These are phyloP conservation scores for Taphrina confusa DNA, from an alignment of 1,139 yeast species.

Conservation along the genomic window DNA sequence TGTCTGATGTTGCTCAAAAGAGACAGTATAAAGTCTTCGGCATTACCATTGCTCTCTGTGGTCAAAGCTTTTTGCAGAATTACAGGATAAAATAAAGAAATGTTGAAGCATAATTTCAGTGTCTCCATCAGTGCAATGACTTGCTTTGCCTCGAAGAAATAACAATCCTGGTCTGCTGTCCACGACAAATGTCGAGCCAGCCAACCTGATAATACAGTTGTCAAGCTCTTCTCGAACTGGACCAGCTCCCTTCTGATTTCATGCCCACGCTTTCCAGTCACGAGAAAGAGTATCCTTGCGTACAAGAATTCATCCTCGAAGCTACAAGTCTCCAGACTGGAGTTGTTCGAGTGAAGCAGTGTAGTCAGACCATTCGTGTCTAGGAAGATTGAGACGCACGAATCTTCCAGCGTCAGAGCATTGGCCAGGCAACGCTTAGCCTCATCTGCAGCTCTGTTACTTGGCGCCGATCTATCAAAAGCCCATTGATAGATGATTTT, in stretches of 20 bases:
- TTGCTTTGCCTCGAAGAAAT: neutral
- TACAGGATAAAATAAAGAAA: neutral
- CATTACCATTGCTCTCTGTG: neutral
- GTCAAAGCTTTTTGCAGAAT: neutral
- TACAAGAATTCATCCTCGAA: conserved; percentile 37
- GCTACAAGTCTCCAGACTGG: neutral
- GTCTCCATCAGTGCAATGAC: conserved; percentile 26
- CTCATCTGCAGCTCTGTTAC: conserved; percentile 1
- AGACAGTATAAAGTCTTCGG: neutral
- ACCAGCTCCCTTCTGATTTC: conserved; percentile 4
- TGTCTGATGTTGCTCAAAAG: neutral
- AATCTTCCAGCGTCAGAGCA: conserved; percentile 27
- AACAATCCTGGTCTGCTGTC: neutral
- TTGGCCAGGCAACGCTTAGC: conserved; percentile 36
- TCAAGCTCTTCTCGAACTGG: conserved; percentile 7
- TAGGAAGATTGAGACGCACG: conserved; percentile 1
- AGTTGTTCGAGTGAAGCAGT: neutral
- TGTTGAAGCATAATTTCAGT: conserved; percentile 8
- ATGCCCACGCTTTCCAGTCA: conserved; percentile 35
- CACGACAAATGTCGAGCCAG: neutral
- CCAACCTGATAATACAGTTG: conserved; percentile 5
- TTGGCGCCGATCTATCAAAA: neutral
- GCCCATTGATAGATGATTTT: neutral
- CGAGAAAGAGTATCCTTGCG: conserved; percentile 39
- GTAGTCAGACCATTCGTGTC: neutral